Percentiles rank a stretch among this genome's conserved stretches.
phyloP scores from a whole-genome alignment of 2,329 filamentous ascomycete genomes.

The Aspergillus calidoustus region DNA sequence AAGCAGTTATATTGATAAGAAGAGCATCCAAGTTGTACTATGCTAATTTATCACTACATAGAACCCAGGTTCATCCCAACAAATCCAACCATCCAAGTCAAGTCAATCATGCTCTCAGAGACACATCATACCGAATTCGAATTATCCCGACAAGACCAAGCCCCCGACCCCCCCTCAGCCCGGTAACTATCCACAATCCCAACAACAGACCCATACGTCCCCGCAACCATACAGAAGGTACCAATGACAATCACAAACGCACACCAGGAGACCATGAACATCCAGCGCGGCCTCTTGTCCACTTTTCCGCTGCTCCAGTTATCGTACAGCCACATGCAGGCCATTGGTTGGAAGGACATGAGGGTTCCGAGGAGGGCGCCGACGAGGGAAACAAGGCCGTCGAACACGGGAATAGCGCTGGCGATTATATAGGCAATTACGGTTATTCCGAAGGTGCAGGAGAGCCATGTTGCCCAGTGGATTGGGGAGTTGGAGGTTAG shows the following conservation, averaged over 20 bases:
- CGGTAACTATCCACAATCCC: constrained; percentile 46
- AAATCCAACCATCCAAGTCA: background rate
- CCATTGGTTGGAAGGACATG: constrained; percentile 26
- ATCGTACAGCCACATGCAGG: constrained; percentile 29
- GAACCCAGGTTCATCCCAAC: background rate
- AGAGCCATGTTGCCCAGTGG: constrained; percentile 32
- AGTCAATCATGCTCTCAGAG: background rate
- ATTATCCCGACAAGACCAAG: constrained; percentile 53
- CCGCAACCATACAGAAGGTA: constrained; percentile 50
- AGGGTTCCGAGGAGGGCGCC: constrained; percentile 31
- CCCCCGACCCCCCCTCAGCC: constrained; percentile 39
- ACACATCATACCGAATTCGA: constrained; percentile 29
- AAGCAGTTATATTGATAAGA: background rate
- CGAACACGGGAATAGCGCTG: constrained; percentile 33
- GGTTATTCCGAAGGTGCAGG: constrained; percentile 26
- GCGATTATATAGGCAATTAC: constrained; percentile 33
- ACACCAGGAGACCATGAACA: constrained; percentile 10
- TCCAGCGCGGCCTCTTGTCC: background rate
- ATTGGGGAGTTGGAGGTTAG: constrained; percentile 26
- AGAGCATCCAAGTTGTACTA: background rate
- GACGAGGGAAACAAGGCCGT: constrained; percentile 30
- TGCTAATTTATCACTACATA: background rate
- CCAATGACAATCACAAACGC: constrained; percentile 31
- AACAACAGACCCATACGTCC: constrained; percentile 52
- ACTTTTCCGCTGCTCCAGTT: constrained; percentile 1